Evolutionary conservation across 192 early-diverging fungal species (phyloP).

Genomic region (Rhizoclosmatium sp.): DNA sequence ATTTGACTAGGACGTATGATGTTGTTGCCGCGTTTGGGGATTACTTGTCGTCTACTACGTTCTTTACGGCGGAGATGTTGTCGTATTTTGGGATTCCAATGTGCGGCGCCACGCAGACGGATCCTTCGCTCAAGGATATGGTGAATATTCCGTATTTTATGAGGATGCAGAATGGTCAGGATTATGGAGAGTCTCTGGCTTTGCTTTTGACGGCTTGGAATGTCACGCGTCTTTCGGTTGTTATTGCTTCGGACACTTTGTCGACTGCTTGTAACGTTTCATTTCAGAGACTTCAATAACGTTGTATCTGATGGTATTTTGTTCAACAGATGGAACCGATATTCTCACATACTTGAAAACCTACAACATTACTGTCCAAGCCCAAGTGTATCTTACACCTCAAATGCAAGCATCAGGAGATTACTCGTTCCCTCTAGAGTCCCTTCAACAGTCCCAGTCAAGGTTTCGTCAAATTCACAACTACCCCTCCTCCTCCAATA

Average conservation of each 20-base stretch:
- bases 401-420: slow-evolving; percentile 15
- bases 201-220: slow-evolving; percentile 5
- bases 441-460: background rate
- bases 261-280: slow-evolving; percentile 13
- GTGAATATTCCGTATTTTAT: slow-evolving; percentile 28
- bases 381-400: slow-evolving; percentile 10
- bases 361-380: slow-evolving; percentile 5
- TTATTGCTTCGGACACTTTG: slow-evolving; percentile 1
- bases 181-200: slow-evolving; percentile 9
- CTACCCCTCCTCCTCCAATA: background rate
- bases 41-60: slow-evolving; percentile 22
- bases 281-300: background rate
- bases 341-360: background rate
- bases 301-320: background rate
- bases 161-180: slow-evolving; percentile 15
- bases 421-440: slow-evolving; percentile 20
- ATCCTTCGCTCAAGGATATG: slow-evolving; percentile 17
- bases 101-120: slow-evolving; percentile 30
- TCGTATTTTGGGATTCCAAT: slow-evolving; percentile 24
- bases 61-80: slow-evolving; percentile 12
- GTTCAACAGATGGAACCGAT: slow-evolving; percentile 19
- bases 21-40: slow-evolving; percentile 27
- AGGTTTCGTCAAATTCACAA: background rate
- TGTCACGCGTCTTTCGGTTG: slow-evolving; percentile 15
- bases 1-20: background rate